Conservation (phyloP, 768 basidiomycete species). For the Macrolepiota dolichaula region DNA sequence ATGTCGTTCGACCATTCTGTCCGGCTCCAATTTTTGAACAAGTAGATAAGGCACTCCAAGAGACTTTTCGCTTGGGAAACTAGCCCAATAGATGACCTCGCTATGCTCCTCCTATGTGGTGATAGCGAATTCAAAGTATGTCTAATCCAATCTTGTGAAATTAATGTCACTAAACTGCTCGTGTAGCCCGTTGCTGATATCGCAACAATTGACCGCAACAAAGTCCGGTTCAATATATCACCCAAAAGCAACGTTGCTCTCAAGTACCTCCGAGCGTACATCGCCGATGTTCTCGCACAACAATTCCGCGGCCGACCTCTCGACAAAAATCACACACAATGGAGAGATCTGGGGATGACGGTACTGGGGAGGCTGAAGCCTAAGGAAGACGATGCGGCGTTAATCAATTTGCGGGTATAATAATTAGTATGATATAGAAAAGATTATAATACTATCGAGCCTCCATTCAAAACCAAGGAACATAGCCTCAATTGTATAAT, state of each 20-base stretch:
- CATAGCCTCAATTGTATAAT: not conserved
- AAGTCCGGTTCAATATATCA: constrained; percentile 66
- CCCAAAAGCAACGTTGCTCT: constrained; percentile 78
- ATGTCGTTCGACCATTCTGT: constrained; percentile 3
- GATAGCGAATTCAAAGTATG: constrained; percentile 82
- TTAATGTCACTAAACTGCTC: not conserved
- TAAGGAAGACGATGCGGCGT: constrained; percentile 23
- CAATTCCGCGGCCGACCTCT: constrained; percentile 65
- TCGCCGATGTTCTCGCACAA: constrained; percentile 55
- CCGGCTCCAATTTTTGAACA: not conserved
- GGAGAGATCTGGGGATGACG: constrained; percentile 71
- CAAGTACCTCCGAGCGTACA: constrained; percentile 69
- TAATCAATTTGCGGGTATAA: constrained; percentile 12
- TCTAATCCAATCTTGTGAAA: not conserved
- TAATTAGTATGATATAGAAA: constrained; percentile 1
- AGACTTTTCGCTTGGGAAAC: constrained; percentile 93
- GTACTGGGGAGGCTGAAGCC: constrained; percentile 54
- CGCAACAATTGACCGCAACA: constrained; percentile 74
- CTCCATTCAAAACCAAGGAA: not conserved
- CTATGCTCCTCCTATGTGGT: constrained; percentile 82
- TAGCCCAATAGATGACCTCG: constrained; percentile 80
- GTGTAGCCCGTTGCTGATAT: constrained; percentile 66
- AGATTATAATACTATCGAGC: not conserved
- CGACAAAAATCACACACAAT: constrained; percentile 54
- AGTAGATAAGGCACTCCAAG: constrained; percentile 76